Conservation (phyloP, 345 rosid genomes). For the Mangifera indica region DNA sequence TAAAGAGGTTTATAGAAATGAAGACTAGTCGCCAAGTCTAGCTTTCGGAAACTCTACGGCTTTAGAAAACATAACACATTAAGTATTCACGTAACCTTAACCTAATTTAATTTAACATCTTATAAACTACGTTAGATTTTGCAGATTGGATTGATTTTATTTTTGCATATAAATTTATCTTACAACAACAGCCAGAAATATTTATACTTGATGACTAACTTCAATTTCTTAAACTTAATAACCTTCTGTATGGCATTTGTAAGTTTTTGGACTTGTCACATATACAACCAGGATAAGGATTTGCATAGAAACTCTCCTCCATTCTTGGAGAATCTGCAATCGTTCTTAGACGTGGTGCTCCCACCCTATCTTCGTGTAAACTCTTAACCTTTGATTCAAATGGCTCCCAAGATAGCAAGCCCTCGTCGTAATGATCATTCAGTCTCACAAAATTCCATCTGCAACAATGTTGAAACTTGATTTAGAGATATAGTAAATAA, state of each 20-base stretch:
- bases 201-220: neutral
- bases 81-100: too few species aligned
- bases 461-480: slow-evolving; percentile 15
- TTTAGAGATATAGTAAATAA: neutral
- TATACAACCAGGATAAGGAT: slow-evolving; percentile 72
- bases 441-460: slow-evolving; percentile 53
- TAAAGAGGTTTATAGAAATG: too few species aligned
- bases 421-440: slow-evolving; percentile 54
- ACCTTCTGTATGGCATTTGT: neutral
- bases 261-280: slow-evolving; percentile 36
- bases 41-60: too few species aligned
- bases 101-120: too few species aligned
- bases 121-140: too few species aligned
- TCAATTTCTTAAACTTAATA: neutral
- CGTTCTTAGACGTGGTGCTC: slow-evolving; percentile 48
- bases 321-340: slow-evolving; percentile 35
- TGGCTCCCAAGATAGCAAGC: slow-evolving; percentile 28
- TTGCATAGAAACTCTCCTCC: slow-evolving; percentile 71
- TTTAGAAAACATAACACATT: too few species aligned
- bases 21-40: too few species aligned
- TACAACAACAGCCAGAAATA: too few species aligned
- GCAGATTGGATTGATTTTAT: too few species aligned
- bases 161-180: too few species aligned
- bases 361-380: slow-evolving; percentile 13
- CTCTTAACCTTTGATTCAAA: too few species aligned